Evolutionary conservation across 371 early-diverging fungal genomes (phyloP).

Genomic region (Mortierella polycephala): DNA sequence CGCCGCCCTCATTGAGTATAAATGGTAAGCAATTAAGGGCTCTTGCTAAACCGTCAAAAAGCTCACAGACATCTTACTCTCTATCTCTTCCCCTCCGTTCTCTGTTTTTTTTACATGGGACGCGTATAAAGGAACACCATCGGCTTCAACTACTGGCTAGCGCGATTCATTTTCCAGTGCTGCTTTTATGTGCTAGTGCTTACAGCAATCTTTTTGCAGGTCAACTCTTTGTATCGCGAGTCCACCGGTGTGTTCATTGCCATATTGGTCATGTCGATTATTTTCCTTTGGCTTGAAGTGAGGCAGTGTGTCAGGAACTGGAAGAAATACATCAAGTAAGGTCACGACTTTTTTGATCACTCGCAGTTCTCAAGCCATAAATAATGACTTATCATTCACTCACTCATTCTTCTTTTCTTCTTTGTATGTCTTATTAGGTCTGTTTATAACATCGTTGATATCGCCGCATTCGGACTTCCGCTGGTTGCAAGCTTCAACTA

Average conservation of each 20-base stretch:
- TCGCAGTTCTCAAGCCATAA: not conserved
- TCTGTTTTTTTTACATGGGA: not conserved
- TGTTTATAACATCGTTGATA: slow-evolving; percentile 20
- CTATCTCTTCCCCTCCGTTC: too few relatives aligned
- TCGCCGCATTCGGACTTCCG: slow-evolving; percentile 18
- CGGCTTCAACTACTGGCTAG: slow-evolving; percentile 26
- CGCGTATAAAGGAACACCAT: slow-evolving; percentile 21
- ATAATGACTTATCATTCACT: not conserved
- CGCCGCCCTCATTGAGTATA: slow-evolving; percentile 24
- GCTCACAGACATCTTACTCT: not conserved
- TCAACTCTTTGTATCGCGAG: slow-evolving; percentile 8
- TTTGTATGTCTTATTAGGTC: slow-evolving; percentile 1
- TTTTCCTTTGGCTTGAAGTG: slow-evolving; percentile 27
- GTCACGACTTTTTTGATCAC: not conserved
- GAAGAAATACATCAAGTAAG: slow-evolving; percentile 14
- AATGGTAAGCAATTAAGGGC: slow-evolving; percentile 16
- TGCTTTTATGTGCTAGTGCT: slow-evolving; percentile 20
- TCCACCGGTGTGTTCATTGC: not conserved
- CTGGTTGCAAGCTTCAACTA: slow-evolving; percentile 22
- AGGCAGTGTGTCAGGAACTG: slow-evolving; percentile 7
- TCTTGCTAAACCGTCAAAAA: not conserved
- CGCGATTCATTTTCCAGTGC: slow-evolving; percentile 19
- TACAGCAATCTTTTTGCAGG: slow-evolving; percentile 8
- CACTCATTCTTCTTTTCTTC: not conserved
- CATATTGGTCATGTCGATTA: slow-evolving; percentile 9